Base-by-base conservation (phyloP, 768 basidiomycete species). In the Trametes elegans region DNA sequence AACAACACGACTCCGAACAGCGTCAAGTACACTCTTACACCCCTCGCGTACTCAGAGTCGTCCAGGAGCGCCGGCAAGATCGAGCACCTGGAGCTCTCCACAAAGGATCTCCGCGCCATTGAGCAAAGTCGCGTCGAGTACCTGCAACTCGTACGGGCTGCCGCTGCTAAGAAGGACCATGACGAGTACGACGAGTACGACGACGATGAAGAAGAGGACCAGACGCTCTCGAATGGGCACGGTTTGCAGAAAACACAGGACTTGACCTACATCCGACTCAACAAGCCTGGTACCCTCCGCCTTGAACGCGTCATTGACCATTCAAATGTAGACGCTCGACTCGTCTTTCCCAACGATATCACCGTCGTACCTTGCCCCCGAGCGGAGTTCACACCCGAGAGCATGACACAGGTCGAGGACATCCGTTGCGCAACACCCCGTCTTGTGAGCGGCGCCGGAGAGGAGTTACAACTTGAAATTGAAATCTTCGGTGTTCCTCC, bases 1-100 rank as follows among this genome's bases (percentile, higher is more conserved):
- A 97, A 98, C 74, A 95, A 96, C 70, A 93, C 95, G 8, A 78
- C 77, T n/a, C 80, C 91, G 4, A 76, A 77, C 11, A 77, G 79
- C 48, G 71, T 97, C 46, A 80, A 77, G 52, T 97, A 95, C 66
- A 85, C 85, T 3, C 69, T 93, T 7, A 79, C 83, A 1, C 83
- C 90, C 1, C 77, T 94, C 23, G 84, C 75, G 9, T 72, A 75
- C 54, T 74, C 60, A 63, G 78, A 68, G 24, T 71, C 74, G 23
- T 67, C 69, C 8, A 54, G 61, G 32, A 62, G 58, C 7, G 64
- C 75, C 19, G 73, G 72, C 14, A 80, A 78, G 58, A 66, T 80
- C 26, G 84, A 87, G 63, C 67, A 73, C 18, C 53, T 82, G 24
- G 84, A 88, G 45, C 66, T 90, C 45, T 75, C 74, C 29, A 68